These are phyloP conservation scores for Chaetomium strumarium DNA, from an alignment of 2,329 filamentous ascomycete species.

Conservation along the genomic window DNA sequence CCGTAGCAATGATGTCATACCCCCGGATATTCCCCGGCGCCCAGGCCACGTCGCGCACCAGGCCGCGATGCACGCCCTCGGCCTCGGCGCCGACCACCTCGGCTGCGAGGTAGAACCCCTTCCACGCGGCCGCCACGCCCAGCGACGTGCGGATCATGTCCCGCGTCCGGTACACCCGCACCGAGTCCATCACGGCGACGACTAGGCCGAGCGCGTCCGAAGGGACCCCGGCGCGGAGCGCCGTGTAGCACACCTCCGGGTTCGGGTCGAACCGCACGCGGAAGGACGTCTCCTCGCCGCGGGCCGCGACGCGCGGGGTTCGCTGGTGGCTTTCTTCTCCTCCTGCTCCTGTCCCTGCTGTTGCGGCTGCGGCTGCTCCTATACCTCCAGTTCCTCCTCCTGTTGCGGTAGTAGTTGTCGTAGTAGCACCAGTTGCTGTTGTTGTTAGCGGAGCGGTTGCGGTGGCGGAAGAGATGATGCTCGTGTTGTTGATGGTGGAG, in stretches of 20 bases:
- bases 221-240: conserved; percentile 74
- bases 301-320: conserved; percentile 42
- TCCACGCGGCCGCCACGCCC: conserved; percentile 51
- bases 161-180: conserved; percentile 75
- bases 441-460: not conserved
- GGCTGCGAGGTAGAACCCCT: conserved; percentile 79
- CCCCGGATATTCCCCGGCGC: conserved; percentile 85
- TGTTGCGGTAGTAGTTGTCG: not conserved
- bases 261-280: conserved; percentile 85
- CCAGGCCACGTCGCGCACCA: conserved; percentile 88
- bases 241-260: conserved; percentile 69
- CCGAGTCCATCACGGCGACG: conserved; percentile 77
- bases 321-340: no score
- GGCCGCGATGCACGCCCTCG: conserved; percentile 53
- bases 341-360: no score
- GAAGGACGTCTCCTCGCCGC: conserved; percentile 84
- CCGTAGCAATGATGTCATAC: conserved; percentile 85
- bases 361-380: not conserved
- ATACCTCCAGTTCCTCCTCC: not conserved
- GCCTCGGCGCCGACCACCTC: no score
- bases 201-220: conserved; percentile 73
- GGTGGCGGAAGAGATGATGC: not conserved
- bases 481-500: conserved; percentile 27
- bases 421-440: no score
- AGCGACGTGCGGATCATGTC: conserved; percentile 49